Evolutionary conservation across 768 basidiomycete species (phyloP).

Genomic region (Favolaschia claudopus): DNA sequence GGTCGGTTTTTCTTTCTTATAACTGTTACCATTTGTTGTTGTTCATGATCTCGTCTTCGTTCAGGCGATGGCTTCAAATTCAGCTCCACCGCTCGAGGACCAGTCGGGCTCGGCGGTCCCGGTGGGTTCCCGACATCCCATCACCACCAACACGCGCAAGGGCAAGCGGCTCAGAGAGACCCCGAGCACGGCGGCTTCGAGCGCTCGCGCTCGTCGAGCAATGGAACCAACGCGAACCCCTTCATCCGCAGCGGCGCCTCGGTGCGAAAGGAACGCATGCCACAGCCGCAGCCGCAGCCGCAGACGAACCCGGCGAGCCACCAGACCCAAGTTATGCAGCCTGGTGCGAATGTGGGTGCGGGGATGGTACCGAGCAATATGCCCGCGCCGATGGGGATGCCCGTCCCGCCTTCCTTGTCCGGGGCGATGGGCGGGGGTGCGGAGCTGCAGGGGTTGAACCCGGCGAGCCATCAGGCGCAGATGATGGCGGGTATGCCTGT

Average conservation of each 20-base stretch:
- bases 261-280: constrained; percentile 18
- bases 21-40: neutral
- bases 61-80: neutral
- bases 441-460: too few species aligned
- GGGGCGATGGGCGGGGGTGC: too few species aligned
- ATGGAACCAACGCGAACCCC: neutral
- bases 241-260: constrained; percentile 21
- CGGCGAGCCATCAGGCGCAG: constrained; percentile 22
- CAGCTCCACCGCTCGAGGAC: constrained; percentile 12
- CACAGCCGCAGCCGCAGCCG: neutral
- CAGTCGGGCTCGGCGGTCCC: constrained; percentile 14
- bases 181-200: constrained; percentile 1
- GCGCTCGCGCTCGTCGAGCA: neutral
- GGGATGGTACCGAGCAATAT: neutral
- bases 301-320: neutral
- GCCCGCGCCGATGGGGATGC: neutral
- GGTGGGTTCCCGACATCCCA: neutral
- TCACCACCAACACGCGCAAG: neutral
- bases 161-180: neutral
- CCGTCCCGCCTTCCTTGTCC: neutral
- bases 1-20: neutral
- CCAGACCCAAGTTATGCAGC: too few species aligned
- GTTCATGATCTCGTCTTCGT: neutral
- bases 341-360: too few species aligned
- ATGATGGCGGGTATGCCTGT: constrained; percentile 20